Percentiles rank a stretch among this genome's conserved stretches.
These are phyloP conservation scores for Russula foetens DNA, from an alignment of 768 basidiomycete genomes.

Conservation along the genomic window DNA sequence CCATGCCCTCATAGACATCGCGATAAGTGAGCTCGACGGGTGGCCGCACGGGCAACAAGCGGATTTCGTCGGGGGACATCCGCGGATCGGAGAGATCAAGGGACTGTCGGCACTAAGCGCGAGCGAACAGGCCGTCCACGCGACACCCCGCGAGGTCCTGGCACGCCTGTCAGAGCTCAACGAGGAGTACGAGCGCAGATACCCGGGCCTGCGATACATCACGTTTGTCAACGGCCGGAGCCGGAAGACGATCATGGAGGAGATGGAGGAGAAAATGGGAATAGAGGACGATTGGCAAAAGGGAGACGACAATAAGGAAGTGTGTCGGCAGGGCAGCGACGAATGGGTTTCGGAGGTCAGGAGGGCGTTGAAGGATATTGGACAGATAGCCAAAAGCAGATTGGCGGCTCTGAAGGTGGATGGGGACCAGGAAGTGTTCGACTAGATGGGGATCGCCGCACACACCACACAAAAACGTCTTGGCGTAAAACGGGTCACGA, in stretches of 20 bases:
- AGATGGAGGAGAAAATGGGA: conserved; percentile 66
- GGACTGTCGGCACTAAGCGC: conserved; percentile 69
- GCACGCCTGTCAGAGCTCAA: conserved; percentile 69
- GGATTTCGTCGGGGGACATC: conserved; percentile 74
- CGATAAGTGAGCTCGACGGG: conserved; percentile 39
- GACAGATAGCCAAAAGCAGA: conserved; percentile 67
- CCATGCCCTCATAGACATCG: conserved; percentile 45
- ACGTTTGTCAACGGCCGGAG: conserved; percentile 87
- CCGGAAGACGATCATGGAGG: conserved; percentile 59
- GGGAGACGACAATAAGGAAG: conserved; percentile 28
- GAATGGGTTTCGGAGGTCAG: conserved; percentile 62
- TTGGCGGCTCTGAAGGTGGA: conserved; percentile 38
- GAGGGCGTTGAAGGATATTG: conserved; percentile 68
- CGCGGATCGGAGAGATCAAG: conserved; percentile 79
- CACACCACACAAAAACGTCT: too few relatives aligned
- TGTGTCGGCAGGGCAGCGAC: conserved; percentile 32
- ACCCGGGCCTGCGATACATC: conserved; percentile 76
- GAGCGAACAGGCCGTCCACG: conserved; percentile 60
- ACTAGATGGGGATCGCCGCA: too few relatives aligned
- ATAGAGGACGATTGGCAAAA: conserved; percentile 37
- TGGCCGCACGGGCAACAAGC: conserved; percentile 49
- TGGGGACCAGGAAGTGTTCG: conserved; percentile 24
- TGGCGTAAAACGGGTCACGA: too few relatives aligned
- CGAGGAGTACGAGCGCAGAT: conserved; percentile 61
- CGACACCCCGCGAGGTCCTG: conserved; percentile 69